Evolutionary conservation across 441 rosid species (phyloP).

Genomic region (Corymbia citriodora): DNA sequence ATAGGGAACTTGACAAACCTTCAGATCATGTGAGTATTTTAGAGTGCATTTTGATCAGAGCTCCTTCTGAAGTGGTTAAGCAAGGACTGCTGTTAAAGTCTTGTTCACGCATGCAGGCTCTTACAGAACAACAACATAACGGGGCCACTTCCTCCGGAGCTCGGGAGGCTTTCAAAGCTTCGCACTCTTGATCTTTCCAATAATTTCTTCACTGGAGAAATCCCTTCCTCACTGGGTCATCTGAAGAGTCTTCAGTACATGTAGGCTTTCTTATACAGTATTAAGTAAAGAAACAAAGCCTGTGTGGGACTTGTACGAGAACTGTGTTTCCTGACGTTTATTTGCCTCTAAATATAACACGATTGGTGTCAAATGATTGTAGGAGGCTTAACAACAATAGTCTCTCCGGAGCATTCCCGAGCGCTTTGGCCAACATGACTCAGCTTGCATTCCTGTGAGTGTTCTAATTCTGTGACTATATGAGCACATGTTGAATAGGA

Average conservation of each 20-base stretch:
- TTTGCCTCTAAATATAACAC: neutral
- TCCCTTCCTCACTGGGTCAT: slow-evolving; percentile 58
- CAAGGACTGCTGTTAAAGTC: neutral
- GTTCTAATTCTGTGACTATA: neutral
- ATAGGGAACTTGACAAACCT: slow-evolving; percentile 92
- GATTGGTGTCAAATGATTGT: slow-evolving; percentile 3
- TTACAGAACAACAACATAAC: slow-evolving; percentile 91
- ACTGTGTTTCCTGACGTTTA: neutral
- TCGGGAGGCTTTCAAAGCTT: slow-evolving; percentile 70
- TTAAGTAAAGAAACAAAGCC: neutral
- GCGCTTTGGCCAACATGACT: slow-evolving; percentile 73
- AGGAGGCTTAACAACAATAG: slow-evolving; percentile 96
- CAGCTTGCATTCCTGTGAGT: slow-evolving; percentile 87
- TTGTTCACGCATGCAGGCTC: slow-evolving; percentile 38
- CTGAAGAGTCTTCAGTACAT: slow-evolving; percentile 67
- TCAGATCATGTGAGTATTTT: slow-evolving; percentile 68
- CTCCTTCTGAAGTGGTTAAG: neutral
- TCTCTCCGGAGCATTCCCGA: slow-evolving; percentile 65
- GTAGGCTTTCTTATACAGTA: slow-evolving; percentile 31
- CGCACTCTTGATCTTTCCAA: slow-evolving; percentile 86
- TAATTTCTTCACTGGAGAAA: slow-evolving; percentile 59
- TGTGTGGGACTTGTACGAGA: neutral
- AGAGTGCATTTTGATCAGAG: neutral
- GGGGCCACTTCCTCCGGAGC: slow-evolving; percentile 69
- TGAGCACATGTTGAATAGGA: neutral